Percentiles rank a stretch among this genome's conserved stretches.
Evolutionary conservation across 2,329 filamentous ascomycete genomes (phyloP).

Genomic region (Cladosporium austrohemisphaericum): DNA sequence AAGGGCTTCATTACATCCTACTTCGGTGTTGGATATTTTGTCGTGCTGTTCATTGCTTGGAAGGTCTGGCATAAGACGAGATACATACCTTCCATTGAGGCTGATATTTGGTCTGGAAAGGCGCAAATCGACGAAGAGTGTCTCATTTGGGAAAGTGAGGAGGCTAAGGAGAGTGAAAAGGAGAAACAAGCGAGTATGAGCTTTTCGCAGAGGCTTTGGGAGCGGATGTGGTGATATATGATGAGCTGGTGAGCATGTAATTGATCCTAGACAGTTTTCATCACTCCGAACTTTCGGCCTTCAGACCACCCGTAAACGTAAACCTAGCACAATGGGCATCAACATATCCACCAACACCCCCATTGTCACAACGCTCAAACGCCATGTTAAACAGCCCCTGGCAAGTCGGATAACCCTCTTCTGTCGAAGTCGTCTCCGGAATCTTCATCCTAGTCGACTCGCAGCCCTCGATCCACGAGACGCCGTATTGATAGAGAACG

Average conservation of each 20-base stretch:
- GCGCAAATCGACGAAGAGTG: constrained; percentile 43
- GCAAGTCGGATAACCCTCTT: too few relatives aligned
- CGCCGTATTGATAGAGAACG: not conserved
- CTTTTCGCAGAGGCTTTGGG: not conserved
- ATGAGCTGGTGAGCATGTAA: too few relatives aligned
- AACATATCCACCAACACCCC: too few relatives aligned
- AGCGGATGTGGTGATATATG: constrained; percentile 1
- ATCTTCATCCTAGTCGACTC: too few relatives aligned
- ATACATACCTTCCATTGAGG: constrained; percentile 38
- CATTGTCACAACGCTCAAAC: too few relatives aligned
- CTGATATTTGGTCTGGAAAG: constrained; percentile 47
- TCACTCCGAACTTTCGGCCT: too few relatives aligned
- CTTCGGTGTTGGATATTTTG: constrained; percentile 34
- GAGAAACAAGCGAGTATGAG: constrained; percentile 21
- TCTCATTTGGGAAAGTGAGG: constrained; percentile 3
- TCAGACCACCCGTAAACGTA: too few relatives aligned
- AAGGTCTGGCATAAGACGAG: constrained; percentile 63
- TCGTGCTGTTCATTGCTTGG: constrained; percentile 56
- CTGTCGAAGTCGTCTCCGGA: too few relatives aligned
- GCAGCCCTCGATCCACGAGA: too few relatives aligned
- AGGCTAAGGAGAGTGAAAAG: constrained; percentile 18
- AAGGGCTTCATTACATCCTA: constrained; percentile 48
- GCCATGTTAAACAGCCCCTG: too few relatives aligned
- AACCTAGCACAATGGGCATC: too few relatives aligned
- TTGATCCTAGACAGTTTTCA: too few relatives aligned